A percentile compares a stretch with the other conserved stretches of the same genome.
phyloP scores from a whole-genome alignment of 768 basidiomycete species.

The Kwoniella mangroviensis region DNA sequence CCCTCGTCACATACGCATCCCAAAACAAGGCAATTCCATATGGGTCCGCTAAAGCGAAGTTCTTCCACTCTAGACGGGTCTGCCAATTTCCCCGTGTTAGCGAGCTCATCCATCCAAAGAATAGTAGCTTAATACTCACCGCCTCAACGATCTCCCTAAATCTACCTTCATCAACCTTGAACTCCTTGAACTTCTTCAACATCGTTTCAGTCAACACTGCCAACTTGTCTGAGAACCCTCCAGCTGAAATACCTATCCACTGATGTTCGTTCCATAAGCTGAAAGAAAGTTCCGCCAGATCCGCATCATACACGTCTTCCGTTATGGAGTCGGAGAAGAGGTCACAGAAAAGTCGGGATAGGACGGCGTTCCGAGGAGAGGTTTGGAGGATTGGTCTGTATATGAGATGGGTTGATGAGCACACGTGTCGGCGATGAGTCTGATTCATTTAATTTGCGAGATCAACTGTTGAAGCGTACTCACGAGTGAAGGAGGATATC shows the following conservation, averaged over 20 bases:
- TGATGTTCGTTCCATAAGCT: constrained; percentile 67
- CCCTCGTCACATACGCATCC: constrained; percentile 69
- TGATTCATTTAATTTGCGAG: not conserved
- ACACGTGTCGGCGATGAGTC: not conserved
- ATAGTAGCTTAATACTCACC: constrained; percentile 59
- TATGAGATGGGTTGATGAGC: too few species aligned
- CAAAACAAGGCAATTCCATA: constrained; percentile 80
- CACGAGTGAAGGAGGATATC: constrained; percentile 62
- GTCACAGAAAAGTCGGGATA: constrained; percentile 82
- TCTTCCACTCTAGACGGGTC: constrained; percentile 70
- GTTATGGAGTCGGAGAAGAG: constrained; percentile 85
- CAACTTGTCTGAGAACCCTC: constrained; percentile 91
- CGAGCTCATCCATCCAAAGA: not conserved
- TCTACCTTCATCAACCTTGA: constrained; percentile 71
- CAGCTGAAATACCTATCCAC: constrained; percentile 70
- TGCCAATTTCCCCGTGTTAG: constrained; percentile 57
- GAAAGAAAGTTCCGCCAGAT: constrained; percentile 84
- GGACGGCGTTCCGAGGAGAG: constrained; percentile 70
- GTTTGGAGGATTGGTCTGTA: constrained; percentile 58
- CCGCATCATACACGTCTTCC: constrained; percentile 91
- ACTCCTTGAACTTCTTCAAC: constrained; percentile 68
- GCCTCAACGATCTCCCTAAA: constrained; percentile 83
- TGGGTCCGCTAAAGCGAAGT: constrained; percentile 83
- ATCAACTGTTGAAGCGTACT: constrained; percentile 8
- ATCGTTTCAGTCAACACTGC: constrained; percentile 73